A percentile compares a stretch with the other conserved stretches of the same genome.
Evolutionary conservation across 2,329 filamentous ascomycete species (phyloP).

Genomic region (Aspergillus alliaceus): DNA sequence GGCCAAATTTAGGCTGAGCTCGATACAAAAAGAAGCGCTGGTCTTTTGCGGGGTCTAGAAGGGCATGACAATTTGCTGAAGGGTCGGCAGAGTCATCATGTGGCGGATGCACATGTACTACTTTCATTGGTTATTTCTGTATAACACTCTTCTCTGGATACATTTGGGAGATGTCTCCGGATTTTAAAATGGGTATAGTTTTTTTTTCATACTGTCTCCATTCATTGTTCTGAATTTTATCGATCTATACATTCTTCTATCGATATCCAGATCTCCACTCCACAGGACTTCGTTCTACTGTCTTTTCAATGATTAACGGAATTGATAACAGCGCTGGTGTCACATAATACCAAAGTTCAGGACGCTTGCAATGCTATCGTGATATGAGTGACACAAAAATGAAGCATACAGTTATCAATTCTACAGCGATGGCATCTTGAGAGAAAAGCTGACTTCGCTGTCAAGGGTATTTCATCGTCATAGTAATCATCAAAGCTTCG

Average conservation of each 20-base stretch:
- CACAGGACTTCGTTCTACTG: background rate
- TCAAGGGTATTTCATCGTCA: slow-evolving; percentile 13
- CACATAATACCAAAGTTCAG: background rate
- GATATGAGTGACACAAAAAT: background rate
- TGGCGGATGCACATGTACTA: slow-evolving; percentile 20
- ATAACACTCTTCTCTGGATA: slow-evolving; percentile 36
- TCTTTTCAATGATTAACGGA: background rate
- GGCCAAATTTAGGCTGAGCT: background rate
- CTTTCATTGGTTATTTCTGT: slow-evolving; percentile 20
- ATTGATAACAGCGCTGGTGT: background rate
- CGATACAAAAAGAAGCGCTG: background rate
- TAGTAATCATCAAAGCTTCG: slow-evolving; percentile 4
- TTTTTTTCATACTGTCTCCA: background rate
- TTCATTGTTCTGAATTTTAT: too few species aligned
- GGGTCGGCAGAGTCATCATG: background rate
- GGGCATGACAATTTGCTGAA: slow-evolving; percentile 1
- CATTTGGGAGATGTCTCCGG: slow-evolving; percentile 27
- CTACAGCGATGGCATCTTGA: background rate
- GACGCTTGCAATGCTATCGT: background rate
- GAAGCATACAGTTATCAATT: background rate
- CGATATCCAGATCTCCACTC: background rate
- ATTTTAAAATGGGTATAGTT: slow-evolving; percentile 1
- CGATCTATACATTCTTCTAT: slow-evolving; percentile 7
- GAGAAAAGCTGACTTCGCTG: background rate
- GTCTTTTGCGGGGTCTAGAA: slow-evolving; percentile 9